Percentiles rank a stretch among this genome's conserved stretches.
phyloP scores from a whole-genome alignment of 441 rosid species.

The Metrosideros polymorpha region DNA sequence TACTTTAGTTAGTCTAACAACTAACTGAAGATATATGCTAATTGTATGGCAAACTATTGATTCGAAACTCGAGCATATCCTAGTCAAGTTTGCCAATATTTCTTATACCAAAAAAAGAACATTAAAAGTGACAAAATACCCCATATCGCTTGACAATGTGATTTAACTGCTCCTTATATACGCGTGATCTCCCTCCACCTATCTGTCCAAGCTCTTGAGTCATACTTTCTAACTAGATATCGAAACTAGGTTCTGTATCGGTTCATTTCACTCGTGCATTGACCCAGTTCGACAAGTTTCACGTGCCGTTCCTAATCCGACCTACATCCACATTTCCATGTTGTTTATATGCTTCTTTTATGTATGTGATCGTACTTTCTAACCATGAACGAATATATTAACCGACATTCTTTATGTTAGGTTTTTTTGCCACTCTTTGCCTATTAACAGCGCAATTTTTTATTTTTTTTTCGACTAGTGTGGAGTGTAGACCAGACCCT shows the following conservation, averaged over 20 bases:
- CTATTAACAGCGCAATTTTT: not conserved
- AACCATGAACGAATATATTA: not conserved
- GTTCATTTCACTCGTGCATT: rapidly evolving
- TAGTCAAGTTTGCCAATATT: not conserved
- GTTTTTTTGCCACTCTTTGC: not conserved
- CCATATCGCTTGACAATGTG: too few species aligned
- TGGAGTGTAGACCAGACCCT: not conserved
- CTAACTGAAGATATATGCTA: not conserved
- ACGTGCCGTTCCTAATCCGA: rapidly evolving
- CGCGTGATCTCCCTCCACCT: not conserved
- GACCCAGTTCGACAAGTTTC: rapidly evolving
- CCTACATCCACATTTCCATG: not conserved
- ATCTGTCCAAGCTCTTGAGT: not conserved
- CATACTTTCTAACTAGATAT: not conserved
- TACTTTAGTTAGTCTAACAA: too few species aligned
- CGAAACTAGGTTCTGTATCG: rapidly evolving
- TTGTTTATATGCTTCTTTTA: not conserved
- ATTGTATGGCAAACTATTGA: not conserved
- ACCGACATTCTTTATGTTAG: not conserved
- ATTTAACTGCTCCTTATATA: not conserved
- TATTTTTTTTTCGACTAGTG: not conserved
- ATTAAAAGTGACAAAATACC: not conserved
- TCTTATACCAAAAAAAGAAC: not conserved
- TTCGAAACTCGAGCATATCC: not conserved
- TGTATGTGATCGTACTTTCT: not conserved